A percentile compares a stretch with the other conserved stretches of the same genome.
These are phyloP conservation scores for Phialemoniopsis sp. DNA, from an alignment of 2,329 filamentous ascomycete species.

Conservation along the genomic window DNA sequence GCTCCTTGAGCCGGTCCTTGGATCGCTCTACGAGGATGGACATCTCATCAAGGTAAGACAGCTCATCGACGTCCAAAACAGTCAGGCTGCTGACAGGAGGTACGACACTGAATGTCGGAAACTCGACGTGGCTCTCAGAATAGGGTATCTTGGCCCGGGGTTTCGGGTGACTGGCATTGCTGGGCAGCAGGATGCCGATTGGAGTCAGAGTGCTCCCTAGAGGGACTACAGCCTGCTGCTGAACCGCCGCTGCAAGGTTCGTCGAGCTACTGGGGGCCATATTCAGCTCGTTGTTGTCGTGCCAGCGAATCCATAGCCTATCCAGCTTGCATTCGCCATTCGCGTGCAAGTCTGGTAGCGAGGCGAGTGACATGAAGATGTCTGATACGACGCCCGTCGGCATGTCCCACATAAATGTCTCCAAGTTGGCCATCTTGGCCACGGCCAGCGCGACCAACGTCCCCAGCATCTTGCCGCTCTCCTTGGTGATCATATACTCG, in stretches of 20 bases:
- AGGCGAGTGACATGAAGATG: constrained; percentile 75
- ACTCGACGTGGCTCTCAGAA: constrained; percentile 61
- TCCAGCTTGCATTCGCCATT: constrained; percentile 62
- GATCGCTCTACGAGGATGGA: constrained; percentile 72
- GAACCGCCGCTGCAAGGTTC: constrained; percentile 13
- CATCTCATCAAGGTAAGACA: constrained; percentile 82
- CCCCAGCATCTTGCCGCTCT: constrained; percentile 84
- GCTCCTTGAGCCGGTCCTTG: constrained; percentile 59
- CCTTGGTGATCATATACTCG: constrained; percentile 78
- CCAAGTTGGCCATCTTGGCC: constrained; percentile 77
- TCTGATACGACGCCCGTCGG: constrained; percentile 78
- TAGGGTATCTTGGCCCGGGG: constrained; percentile 37
- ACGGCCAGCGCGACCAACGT: constrained; percentile 75
- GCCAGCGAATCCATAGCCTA: constrained; percentile 77
- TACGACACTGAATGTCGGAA: constrained; percentile 75
- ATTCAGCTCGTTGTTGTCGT: constrained; percentile 60
- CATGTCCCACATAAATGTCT: constrained; percentile 87
- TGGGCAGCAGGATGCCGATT: constrained; percentile 31
- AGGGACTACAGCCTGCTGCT: constrained; percentile 16
- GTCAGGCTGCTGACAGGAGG: constrained; percentile 71
- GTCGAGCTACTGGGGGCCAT: constrained; percentile 26
- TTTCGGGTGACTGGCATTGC: constrained; percentile 20
- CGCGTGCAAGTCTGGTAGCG: constrained; percentile 57
- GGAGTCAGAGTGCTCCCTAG: constrained; percentile 32
- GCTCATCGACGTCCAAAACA: constrained; percentile 77